Conservation (phyloP, 2,329 filamentous ascomycete genomes). For the Trichothecium roseum region DNA sequence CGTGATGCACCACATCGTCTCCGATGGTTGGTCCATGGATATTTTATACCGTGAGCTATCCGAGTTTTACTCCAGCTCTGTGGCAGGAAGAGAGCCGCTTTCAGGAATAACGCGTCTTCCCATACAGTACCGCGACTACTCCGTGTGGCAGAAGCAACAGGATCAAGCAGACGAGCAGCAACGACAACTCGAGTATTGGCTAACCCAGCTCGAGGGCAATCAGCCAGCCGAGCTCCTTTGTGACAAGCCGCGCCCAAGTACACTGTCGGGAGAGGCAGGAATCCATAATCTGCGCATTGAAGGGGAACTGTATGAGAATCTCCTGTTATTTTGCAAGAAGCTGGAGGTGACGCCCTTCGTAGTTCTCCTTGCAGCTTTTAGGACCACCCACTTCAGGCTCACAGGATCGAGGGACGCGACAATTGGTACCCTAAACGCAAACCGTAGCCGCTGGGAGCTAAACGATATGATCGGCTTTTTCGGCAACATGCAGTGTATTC, state of each 20-base stretch:
- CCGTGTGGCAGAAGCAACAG: slow-evolving; percentile 12
- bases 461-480: slow-evolving; percentile 10
- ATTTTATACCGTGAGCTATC: slow-evolving; percentile 7
- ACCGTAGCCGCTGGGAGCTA: slow-evolving; percentile 6
- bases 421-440: slow-evolving; percentile 8
- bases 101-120: slow-evolving; percentile 7
- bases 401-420: slow-evolving; percentile 6
- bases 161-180: slow-evolving; percentile 8
- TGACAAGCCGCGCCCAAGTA: slow-evolving; percentile 19
- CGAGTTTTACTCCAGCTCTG: slow-evolving; percentile 7
- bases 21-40: slow-evolving; percentile 10
- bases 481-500: slow-evolving; percentile 11
- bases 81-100: slow-evolving; percentile 4
- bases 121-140: slow-evolving; percentile 15
- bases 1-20: slow-evolving; percentile 9
- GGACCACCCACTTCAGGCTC: slow-evolving; percentile 8
- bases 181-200: slow-evolving; percentile 14
- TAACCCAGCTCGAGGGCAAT: slow-evolving; percentile 3
- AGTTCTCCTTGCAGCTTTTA: slow-evolving; percentile 6
- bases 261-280: not conserved
- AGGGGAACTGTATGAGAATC: slow-evolving; percentile 2
- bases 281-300: slow-evolving; percentile 4
- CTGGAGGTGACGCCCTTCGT: slow-evolving; percentile 4
- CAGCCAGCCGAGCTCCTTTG: slow-evolving; percentile 16
- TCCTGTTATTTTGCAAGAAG: slow-evolving; percentile 6